phyloP scores from a whole-genome alignment of 2,329 filamentous ascomycete species.

The Penicillium freii region DNA sequence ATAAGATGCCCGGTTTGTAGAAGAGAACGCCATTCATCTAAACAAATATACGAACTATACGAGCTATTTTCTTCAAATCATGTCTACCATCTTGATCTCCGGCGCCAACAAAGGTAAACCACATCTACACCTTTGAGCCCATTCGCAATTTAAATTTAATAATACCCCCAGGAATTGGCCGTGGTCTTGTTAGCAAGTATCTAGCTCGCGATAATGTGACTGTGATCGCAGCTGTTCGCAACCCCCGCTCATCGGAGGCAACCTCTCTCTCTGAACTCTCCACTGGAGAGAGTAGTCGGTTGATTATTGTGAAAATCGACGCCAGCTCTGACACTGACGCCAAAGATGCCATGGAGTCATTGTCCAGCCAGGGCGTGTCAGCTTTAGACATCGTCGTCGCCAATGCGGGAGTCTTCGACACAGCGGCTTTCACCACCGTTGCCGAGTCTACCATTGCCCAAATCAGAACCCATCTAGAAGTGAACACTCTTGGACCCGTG shows the following conservation, averaged over 20 bases:
- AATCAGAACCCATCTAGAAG: background rate
- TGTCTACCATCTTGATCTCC: slow-evolving; percentile 1
- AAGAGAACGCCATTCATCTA: background rate
- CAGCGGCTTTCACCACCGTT: background rate
- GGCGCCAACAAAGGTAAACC: background rate
- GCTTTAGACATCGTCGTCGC: background rate
- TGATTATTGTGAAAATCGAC: background rate
- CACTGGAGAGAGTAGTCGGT: background rate
- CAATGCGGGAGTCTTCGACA: background rate
- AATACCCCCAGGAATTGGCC: background rate
- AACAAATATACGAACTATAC: background rate
- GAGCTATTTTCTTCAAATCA: background rate
- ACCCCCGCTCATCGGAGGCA: background rate
- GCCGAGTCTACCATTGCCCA: background rate
- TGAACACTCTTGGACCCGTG: background rate
- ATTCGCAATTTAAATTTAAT: background rate
- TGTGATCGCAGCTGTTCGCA: slow-evolving; percentile 1
- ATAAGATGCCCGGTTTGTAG: background rate
- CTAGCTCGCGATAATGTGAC: background rate
- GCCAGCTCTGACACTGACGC: background rate
- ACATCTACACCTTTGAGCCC: background rate
- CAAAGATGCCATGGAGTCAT: background rate
- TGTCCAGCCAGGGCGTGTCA: background rate
- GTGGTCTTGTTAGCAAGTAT: background rate
- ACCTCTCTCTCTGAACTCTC: background rate